These are phyloP conservation scores for Hemileccinum impolitum DNA, from an alignment of 768 basidiomycete genomes.

Conservation along the genomic window DNA sequence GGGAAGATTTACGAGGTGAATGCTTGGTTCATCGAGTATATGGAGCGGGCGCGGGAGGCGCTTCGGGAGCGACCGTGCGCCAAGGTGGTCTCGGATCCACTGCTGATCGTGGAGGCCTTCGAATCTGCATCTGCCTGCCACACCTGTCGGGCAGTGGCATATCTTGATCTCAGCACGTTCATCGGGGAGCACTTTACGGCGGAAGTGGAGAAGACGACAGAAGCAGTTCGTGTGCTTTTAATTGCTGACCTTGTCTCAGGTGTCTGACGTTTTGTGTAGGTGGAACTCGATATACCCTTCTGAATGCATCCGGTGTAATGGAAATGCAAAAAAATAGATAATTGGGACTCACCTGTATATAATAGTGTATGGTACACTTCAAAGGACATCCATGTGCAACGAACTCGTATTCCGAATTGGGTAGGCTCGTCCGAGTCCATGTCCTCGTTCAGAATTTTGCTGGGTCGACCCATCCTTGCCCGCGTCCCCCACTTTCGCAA, in stretches of 20 bases:
- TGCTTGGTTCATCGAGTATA: constrained; percentile 34
- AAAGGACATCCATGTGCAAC: too few species aligned
- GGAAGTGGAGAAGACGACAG: constrained; percentile 30
- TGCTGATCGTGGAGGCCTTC: constrained; percentile 31
- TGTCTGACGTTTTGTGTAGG: constrained; percentile 17
- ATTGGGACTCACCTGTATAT: too few species aligned
- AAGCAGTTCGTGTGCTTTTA: constrained; percentile 22
- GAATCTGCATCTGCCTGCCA: constrained; percentile 27
- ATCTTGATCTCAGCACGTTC: constrained; percentile 32
- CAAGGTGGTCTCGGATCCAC: constrained; percentile 29
- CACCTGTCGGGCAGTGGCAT: constrained; percentile 30
- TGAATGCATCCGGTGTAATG: constrained; percentile 7
- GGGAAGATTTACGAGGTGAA: constrained; percentile 36
- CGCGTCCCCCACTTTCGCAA: neutral
- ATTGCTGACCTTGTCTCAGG: neutral
- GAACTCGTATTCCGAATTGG: constrained; percentile 9
- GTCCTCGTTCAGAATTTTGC: constrained; percentile 5
- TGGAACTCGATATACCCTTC: constrained; percentile 31
- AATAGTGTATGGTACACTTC: too few species aligned
- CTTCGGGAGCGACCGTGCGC: constrained; percentile 31
- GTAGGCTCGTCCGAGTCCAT: constrained; percentile 11
- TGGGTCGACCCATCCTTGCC: neutral
- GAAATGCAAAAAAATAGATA: neutral
- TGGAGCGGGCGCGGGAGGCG: constrained; percentile 30
- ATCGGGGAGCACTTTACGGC: constrained; percentile 28